phyloP scores from a whole-genome alignment of 1,284 basidiomycete species.

The Leccinum subrobustum region DNA sequence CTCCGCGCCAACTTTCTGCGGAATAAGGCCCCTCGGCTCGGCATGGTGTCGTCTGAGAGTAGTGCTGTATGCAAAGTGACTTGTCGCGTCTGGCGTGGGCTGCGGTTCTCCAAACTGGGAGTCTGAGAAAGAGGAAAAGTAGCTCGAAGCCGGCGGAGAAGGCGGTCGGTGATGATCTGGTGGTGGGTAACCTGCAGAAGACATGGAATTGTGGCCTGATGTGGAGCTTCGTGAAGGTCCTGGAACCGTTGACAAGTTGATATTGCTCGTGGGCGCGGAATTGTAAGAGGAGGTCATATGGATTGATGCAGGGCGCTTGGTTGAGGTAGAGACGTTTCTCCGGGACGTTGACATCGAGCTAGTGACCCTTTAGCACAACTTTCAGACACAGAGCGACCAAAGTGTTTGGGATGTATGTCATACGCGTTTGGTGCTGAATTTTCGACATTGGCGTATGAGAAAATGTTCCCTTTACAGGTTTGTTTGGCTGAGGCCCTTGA shows the following conservation, averaged over 20 bases:
- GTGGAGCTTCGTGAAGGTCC: constrained; percentile 21
- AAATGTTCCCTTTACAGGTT: constrained; percentile 17
- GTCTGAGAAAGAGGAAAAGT: constrained; percentile 59
- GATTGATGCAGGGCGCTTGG: constrained; percentile 20
- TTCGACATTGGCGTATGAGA: constrained; percentile 14
- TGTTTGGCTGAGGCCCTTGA: constrained; percentile 14
- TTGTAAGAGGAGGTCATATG: constrained; percentile 9
- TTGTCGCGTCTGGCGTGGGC: constrained; percentile 57
- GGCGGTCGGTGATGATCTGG: constrained; percentile 37
- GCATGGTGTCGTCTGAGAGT: constrained; percentile 67
- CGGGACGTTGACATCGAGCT: constrained; percentile 29
- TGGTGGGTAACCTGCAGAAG: constrained; percentile 9
- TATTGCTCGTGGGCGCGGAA: constrained; percentile 2
- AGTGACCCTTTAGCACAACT: neutral
- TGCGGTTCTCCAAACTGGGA: constrained; percentile 50
- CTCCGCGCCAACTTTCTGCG: constrained; percentile 41
- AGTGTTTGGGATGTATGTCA: neutral
- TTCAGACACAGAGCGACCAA: neutral
- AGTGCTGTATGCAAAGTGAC: constrained; percentile 83
- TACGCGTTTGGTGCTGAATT: neutral
- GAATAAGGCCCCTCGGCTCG: constrained; percentile 35
- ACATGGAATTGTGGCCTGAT: constrained; percentile 22
- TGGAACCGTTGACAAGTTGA: constrained; percentile 16
- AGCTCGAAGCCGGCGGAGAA: constrained; percentile 76
- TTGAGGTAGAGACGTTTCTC: constrained; percentile 15